Conservation (phyloP, 495 filamentous ascomycete species). For the Neurospora sublineolata region DNA sequence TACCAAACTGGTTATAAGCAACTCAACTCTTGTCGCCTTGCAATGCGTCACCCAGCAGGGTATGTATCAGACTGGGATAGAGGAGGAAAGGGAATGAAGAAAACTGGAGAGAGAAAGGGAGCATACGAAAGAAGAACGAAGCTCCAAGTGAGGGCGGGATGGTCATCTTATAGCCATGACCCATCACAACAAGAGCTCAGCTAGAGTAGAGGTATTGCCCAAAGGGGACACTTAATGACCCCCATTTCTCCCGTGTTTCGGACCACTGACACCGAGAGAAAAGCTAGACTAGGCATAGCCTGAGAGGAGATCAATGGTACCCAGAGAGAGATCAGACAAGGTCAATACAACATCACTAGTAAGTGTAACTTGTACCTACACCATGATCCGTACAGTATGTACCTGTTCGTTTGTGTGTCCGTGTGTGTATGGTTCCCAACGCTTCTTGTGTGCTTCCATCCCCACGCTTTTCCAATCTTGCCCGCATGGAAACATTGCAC, state of each 20-base stretch:
- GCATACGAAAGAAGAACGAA: neutral
- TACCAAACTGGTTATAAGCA: neutral
- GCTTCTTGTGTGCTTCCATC: neutral
- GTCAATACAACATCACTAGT: neutral
- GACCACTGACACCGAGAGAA: conserved; percentile 39
- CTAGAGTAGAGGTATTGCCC: neutral
- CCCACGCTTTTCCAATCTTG: neutral
- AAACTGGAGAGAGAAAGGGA: neutral
- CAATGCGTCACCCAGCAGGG: neutral
- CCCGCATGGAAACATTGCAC: neutral
- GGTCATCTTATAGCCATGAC: conserved; percentile 16
- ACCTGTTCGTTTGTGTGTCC: neutral
- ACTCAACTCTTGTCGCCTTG: neutral
- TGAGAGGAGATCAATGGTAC: conserved; percentile 11
- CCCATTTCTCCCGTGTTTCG: conserved; percentile 35
- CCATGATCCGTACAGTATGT: neutral
- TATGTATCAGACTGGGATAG: neutral
- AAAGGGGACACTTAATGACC: neutral
- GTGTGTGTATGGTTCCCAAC: neutral
- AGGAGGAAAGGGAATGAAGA: neutral
- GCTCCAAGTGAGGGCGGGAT: neutral
- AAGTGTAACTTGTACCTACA: neutral
- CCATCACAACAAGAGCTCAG: neutral
- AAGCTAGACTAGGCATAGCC: conserved; percentile 26
- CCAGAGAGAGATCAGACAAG: neutral